These are phyloP conservation scores for Eucalyptus caleyi DNA, from an alignment of 345 rosid genomes.

Conservation along the genomic window DNA sequence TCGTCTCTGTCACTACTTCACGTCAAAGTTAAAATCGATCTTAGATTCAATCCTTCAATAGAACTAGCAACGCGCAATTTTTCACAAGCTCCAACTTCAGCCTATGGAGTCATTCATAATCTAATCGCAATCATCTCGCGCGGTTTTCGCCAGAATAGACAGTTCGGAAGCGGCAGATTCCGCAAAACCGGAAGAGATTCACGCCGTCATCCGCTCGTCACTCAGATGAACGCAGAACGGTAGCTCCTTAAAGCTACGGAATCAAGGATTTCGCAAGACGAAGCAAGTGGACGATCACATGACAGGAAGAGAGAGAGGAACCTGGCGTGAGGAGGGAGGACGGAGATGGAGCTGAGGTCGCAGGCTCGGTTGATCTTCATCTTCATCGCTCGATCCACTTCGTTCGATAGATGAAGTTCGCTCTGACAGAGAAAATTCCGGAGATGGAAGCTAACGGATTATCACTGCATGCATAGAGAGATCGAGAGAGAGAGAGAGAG, in stretches of 20 bases:
- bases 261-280: neutral
- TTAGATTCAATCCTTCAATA: neutral
- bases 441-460: neutral
- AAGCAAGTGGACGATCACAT: neutral
- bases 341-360: conserved; percentile 83
- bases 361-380: conserved; percentile 86
- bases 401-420: neutral
- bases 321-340: conserved; percentile 85
- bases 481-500: neutral
- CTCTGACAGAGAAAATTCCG: neutral
- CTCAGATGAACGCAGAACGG: neutral
- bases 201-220: neutral
- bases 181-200: neutral
- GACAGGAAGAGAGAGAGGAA: conserved; percentile 2
- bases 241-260: neutral
- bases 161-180: neutral
- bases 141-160: neutral
- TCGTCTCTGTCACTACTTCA: neutral
- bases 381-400: conserved; percentile 33
- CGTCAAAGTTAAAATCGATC: neutral
- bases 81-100: neutral
- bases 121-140: neutral
- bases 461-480: neutral
- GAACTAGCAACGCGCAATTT: neutral
- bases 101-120: neutral